Evolutionary conservation across 2,329 filamentous ascomycete species (phyloP).

Genomic region (Aspergillus piperis): DNA sequence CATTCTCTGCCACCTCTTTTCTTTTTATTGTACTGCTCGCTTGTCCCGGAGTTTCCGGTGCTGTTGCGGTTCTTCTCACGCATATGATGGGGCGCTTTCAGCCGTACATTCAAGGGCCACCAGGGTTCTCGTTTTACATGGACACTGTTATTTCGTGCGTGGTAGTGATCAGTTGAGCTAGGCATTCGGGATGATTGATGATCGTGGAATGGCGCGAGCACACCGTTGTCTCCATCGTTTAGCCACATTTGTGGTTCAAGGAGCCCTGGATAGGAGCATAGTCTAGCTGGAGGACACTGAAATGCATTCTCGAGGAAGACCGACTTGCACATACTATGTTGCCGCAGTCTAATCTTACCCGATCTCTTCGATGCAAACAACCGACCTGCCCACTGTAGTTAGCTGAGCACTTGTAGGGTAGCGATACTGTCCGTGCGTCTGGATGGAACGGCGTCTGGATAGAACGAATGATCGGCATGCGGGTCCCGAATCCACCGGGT

Average conservation of each 20-base stretch:
- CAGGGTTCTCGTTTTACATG: background rate
- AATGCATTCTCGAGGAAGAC: background rate
- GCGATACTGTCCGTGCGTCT: background rate
- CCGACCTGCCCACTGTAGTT: background rate
- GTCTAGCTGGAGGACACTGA: constrained; percentile 10
- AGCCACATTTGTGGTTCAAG: constrained; percentile 6
- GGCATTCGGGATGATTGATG: background rate
- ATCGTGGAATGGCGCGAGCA: background rate
- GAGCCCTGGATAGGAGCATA: constrained; percentile 14
- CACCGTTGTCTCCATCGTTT: constrained; percentile 5
- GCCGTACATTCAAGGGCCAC: background rate
- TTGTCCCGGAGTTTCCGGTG: background rate
- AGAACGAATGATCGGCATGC: background rate
- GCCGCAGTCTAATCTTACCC: background rate
- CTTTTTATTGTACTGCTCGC: constrained; percentile 8
- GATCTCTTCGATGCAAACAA: background rate
- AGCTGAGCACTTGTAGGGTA: background rate
- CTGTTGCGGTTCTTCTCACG: background rate
- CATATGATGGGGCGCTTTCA: background rate
- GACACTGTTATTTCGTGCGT: constrained; percentile 8
- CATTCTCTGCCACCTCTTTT: constrained; percentile 17
- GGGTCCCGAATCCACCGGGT: background rate
- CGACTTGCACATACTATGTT: background rate
- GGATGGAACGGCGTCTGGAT: background rate
- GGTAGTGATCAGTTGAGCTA: background rate